phyloP scores from a whole-genome alignment of 768 basidiomycete species.

The Tubosaeta sp. region DNA sequence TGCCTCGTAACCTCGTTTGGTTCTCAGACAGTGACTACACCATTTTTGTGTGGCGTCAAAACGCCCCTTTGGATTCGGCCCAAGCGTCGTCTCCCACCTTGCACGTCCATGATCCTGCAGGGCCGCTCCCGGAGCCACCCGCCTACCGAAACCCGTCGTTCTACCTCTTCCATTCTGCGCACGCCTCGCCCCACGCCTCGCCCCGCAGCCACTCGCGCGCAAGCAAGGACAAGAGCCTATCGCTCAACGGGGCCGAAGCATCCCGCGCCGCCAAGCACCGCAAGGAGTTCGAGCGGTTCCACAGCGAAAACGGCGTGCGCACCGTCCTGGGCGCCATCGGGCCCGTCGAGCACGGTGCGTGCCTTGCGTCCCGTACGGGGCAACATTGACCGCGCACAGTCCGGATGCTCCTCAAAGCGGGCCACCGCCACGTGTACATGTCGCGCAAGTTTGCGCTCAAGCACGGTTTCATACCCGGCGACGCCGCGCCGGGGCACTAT shows the following conservation, averaged over 20 bases:
- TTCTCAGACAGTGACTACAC: conserved; percentile 76
- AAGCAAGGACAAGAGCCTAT: conserved; percentile 40
- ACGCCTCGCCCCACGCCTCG: conserved; percentile 22
- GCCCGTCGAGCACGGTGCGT: conserved; percentile 74
- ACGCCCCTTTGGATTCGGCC: conserved; percentile 30
- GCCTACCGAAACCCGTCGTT: conserved; percentile 69
- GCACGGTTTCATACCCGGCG: conserved; percentile 82
- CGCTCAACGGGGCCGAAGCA: conserved; percentile 27
- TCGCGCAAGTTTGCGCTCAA: conserved; percentile 88
- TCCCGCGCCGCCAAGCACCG: conserved; percentile 60
- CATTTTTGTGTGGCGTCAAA: conserved; percentile 77
- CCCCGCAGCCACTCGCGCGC: conserved; percentile 29
- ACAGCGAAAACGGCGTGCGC: conserved; percentile 87
- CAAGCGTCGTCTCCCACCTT: conserved; percentile 36
- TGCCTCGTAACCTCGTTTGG: neutral
- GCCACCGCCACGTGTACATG: conserved; percentile 92
- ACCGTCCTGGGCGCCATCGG: conserved; percentile 91
- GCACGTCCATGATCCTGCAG: conserved; percentile 58
- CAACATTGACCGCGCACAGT: conserved; percentile 40
- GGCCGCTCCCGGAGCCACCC: conserved; percentile 54
- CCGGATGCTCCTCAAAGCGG: conserved; percentile 88
- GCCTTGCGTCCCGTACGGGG: conserved; percentile 14
- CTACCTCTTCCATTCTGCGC: conserved; percentile 49
- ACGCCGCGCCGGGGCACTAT: conserved; percentile 85
- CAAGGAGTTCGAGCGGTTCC: conserved; percentile 80